Percentiles rank a stretch among this genome's conserved stretches.
Conservation (phyloP, 176 grass and related monocot species). For the Alloteropsis semialata region DNA sequence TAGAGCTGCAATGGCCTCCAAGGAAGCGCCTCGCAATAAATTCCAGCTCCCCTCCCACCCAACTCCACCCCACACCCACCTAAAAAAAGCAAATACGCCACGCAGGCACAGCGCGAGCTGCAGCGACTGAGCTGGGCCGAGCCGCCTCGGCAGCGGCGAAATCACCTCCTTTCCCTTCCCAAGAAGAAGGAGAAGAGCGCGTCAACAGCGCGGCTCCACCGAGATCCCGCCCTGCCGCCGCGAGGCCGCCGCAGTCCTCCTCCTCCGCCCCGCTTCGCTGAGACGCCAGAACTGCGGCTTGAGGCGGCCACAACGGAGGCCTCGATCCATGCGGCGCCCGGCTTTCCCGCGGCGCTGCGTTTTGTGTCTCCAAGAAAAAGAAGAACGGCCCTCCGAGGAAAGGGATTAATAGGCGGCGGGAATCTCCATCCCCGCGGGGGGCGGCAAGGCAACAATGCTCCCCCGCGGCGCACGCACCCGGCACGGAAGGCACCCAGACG, state of each 20-base stretch:
- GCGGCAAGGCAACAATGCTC: conserved; percentile 16
- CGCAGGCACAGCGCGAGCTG: background rate
- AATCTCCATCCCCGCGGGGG: background rate
- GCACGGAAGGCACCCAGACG: conserved; percentile 16
- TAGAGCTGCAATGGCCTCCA: background rate
- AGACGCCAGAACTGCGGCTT: conserved; percentile 31
- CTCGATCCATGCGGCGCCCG: conserved; percentile 40
- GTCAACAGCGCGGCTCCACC: conserved; percentile 21
- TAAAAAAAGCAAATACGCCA: conserved; percentile 16
- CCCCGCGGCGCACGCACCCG: background rate
- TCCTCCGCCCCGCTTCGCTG: background rate
- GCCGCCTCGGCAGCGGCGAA: background rate
- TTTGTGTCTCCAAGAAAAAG: conserved; percentile 2
- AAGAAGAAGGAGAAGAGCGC: background rate
- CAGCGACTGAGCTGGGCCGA: conserved; percentile 12
- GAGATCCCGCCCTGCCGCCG: conserved; percentile 33
- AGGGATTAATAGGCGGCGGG: background rate
- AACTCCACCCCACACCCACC: conserved; percentile 32
- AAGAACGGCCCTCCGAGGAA: background rate
- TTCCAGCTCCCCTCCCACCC: conserved; percentile 28
- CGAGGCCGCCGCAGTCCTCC: background rate
- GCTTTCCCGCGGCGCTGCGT: background rate
- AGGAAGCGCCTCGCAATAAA: conserved; percentile 31
- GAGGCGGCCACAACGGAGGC: background rate
- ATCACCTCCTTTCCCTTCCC: background rate